A percentile compares a stretch with the other conserved stretches of the same genome.
These are phyloP conservation scores for Botrytis pseudocinerea DNA, from an alignment of 2,329 filamentous ascomycete genomes.

Conservation along the genomic window DNA sequence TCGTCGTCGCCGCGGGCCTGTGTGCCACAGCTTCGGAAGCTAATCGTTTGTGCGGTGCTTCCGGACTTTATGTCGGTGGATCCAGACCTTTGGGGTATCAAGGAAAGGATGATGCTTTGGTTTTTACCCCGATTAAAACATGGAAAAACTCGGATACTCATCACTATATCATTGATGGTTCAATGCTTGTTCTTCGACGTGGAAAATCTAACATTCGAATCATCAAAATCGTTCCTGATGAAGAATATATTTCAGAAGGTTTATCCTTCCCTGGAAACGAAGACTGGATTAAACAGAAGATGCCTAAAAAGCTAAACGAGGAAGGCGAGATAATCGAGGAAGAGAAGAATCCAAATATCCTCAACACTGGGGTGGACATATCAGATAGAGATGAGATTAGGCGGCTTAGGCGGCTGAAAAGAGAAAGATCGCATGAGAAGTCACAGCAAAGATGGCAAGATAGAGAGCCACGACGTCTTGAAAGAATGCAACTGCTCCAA, in stretches of 20 bases:
- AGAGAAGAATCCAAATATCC: neutral
- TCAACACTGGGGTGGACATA: neutral
- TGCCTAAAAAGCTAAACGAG: neutral
- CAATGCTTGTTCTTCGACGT: conserved; percentile 60
- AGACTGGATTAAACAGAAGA: neutral
- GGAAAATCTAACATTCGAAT: conserved; percentile 65
- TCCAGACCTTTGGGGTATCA: conserved; percentile 46
- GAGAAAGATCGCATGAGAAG: neutral
- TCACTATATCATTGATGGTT: conserved; percentile 60
- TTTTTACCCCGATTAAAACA: conserved; percentile 62
- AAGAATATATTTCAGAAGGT: conserved; percentile 40
- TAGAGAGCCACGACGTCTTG: neutral
- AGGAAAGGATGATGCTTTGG: conserved; percentile 51
- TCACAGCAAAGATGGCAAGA: neutral
- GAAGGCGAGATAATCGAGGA: conserved; percentile 6
- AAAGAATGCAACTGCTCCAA: conserved; percentile 1
- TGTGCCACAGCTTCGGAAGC: conserved; percentile 57
- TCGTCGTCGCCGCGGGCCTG: conserved; percentile 62
- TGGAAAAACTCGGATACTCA: conserved; percentile 58
- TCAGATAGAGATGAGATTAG: neutral
- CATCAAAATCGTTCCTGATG: conserved; percentile 59
- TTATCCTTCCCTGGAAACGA: conserved; percentile 15
- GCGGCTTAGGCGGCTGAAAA: neutral
- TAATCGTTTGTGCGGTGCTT: conserved; percentile 54
- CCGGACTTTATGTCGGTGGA: conserved; percentile 63